These are phyloP conservation scores for Arthroderma sp. DNA, from an alignment of 2,329 filamentous ascomycete genomes.

Conservation along the genomic window DNA sequence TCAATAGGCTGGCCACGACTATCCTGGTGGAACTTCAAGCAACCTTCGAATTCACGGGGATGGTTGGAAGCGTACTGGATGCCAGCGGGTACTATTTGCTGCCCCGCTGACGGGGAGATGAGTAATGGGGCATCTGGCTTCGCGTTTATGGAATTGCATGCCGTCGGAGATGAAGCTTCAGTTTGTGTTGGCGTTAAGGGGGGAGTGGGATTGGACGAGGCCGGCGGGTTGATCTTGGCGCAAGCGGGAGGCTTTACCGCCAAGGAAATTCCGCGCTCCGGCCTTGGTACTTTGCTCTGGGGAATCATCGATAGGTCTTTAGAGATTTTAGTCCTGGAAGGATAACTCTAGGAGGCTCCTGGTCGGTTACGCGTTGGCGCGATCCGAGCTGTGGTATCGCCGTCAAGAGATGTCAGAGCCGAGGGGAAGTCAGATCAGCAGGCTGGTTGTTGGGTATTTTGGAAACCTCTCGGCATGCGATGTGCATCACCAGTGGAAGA, in stretches of 20 bases:
- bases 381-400: no score
- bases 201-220: conserved; percentile 18
- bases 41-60: conserved; percentile 20
- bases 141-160: conserved; percentile 4
- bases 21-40: conserved; percentile 21
- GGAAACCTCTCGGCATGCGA: no score
- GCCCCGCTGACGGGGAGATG: background rate
- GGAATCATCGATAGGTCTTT: background rate
- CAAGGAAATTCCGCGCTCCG: conserved; percentile 2
- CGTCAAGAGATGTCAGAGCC: no score
- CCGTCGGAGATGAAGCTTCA: conserved; percentile 6
- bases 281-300: background rate
- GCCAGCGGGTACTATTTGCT: conserved; percentile 4
- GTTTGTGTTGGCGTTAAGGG: conserved; percentile 23
- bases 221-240: conserved; percentile 6
- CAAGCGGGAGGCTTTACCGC: conserved; percentile 6
- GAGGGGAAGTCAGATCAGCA: no score
- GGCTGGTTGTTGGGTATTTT: no score
- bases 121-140: background rate
- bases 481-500: no score
- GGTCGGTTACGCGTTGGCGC: no score
- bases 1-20: conserved; percentile 19
- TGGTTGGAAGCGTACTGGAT: background rate
- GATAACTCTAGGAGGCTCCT: no score
- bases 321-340: no score